Percentiles rank a stretch among this genome's conserved stretches.
Conservation (phyloP, 257 asterid genomes). For the Lavandula angustifolia region DNA sequence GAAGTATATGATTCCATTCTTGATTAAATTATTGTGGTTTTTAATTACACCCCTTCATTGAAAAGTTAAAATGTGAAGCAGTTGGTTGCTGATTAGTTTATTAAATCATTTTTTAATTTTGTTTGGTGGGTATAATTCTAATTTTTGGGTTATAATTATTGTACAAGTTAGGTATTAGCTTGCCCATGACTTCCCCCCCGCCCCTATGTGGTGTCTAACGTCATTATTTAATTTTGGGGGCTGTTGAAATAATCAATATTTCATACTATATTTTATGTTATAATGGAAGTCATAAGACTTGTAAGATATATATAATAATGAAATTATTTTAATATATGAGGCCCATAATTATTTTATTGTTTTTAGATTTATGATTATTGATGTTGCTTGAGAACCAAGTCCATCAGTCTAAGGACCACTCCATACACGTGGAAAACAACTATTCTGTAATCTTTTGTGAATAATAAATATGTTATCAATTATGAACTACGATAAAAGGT, state of each 20-base stretch:
- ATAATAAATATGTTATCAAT: too few relatives aligned
- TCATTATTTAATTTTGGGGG: conserved; percentile 31
- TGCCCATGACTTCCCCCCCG: conserved; percentile 1
- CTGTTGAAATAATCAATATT: conserved; percentile 25
- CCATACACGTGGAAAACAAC: conserved; percentile 33
- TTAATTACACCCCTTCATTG: conserved; percentile 10
- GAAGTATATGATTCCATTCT: conserved; percentile 8
- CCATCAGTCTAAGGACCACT: conserved; percentile 9
- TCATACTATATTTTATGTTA: conserved; percentile 1
- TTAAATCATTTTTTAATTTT: background rate
- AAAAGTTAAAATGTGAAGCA: conserved; percentile 38
- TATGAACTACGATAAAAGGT: too few relatives aligned
- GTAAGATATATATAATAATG: conserved; percentile 3
- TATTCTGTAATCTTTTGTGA: background rate
- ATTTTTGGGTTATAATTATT: conserved; percentile 16
- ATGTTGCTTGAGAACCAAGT: conserved; percentile 33
- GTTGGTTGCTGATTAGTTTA: conserved; percentile 36
- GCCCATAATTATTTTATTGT: conserved; percentile 5
- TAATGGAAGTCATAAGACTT: conserved; percentile 12
- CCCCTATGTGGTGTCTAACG: conserved; percentile 22
- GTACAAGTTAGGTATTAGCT: conserved; percentile 36
- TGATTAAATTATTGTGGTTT: background rate
- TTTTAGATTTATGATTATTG: conserved; percentile 16
- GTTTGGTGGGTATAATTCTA: conserved; percentile 17
- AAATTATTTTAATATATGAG: conserved; percentile 5